These are phyloP conservation scores for Penicillium sp. DNA, from an alignment of 2,329 filamentous ascomycete genomes.

Conservation along the genomic window DNA sequence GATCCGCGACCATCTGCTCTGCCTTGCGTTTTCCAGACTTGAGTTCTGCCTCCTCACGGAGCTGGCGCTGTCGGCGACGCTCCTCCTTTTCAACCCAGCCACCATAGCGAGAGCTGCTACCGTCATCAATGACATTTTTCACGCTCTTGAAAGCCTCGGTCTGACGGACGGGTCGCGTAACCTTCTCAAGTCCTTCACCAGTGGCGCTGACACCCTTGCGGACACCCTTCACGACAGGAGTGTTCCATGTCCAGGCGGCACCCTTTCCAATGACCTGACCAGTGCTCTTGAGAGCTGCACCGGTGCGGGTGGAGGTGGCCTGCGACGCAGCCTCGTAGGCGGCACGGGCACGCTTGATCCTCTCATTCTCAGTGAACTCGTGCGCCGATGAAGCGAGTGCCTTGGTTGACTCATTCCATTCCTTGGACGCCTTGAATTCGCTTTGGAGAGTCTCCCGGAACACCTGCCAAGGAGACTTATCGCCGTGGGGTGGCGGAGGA, in stretches of 20 bases:
- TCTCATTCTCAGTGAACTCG: slow-evolving; percentile 88
- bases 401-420: slow-evolving; percentile 99
- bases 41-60: slow-evolving; percentile 60
- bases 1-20: slow-evolving; percentile 73
- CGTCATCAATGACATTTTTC: slow-evolving; percentile 94
- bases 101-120: slow-evolving; percentile 90
- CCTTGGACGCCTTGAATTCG: slow-evolving; percentile 95
- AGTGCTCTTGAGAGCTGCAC: slow-evolving; percentile 76
- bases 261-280: slow-evolving; percentile 83
- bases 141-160: slow-evolving; percentile 93
- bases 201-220: slow-evolving; percentile 80
- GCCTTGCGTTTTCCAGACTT: slow-evolving; percentile 44
- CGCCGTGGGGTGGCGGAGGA: slow-evolving; percentile 90
- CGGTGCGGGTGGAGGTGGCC: slow-evolving; percentile 71
- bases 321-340: slow-evolving; percentile 84
- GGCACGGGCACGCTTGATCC: slow-evolving; percentile 75
- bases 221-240: slow-evolving; percentile 83
- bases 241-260: slow-evolving; percentile 96
- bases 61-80: slow-evolving; percentile 70
- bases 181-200: slow-evolving; percentile 82
- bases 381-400: slow-evolving; percentile 82
- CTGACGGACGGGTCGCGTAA: slow-evolving; percentile 87
- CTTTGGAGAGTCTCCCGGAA: slow-evolving; percentile 93
- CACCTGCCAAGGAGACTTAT: slow-evolving; percentile 98
- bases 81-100: slow-evolving; percentile 98